Evolutionary conservation across 2,329 filamentous ascomycete species (phyloP), one percentile per base, ranked within the genome.

Genomic region (Clarireedia hainanense): DNA sequence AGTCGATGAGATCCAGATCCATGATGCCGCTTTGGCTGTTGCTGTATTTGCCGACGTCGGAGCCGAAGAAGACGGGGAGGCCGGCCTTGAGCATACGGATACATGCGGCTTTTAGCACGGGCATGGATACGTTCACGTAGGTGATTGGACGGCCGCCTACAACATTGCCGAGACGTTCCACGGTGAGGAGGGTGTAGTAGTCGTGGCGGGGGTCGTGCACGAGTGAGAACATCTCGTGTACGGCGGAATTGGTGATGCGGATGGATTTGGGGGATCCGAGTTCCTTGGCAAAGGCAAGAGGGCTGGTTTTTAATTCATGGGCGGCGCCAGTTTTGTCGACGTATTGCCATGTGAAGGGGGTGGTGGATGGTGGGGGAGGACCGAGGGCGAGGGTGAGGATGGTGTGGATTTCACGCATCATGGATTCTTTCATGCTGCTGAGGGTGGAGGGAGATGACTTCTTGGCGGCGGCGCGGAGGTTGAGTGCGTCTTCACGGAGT

Each of bases 11-110:
- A 1, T 80, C 77, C 0, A 85, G 78, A 69, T 95, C 90, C 88
- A 95, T 91, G 67, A 95, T 83, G 15, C 90, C 90, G 2, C 78
- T 76, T 1, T 64, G 64, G 0, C 73, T 75, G 67, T 91, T 85
- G 55, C 82, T 87, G 71, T 86, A 91, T 70, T 95, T 88, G 60
- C 89, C 90, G 0, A 95, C 90, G 65, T 96, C 91, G 50, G 81
- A 87, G 56, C 91, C 91, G 68, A 96, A 95, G 78, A 95, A 95
- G 50, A 95, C 81, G 9, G 91, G 90, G 5, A 89, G 73, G 1
- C 89, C 89, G 10, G 84, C 83, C 66, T 83, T 80, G 49, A 95
- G 80, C 88, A 91, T 94, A 30, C 80, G 76, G 49, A 95, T 81
- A 63, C 85, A 88, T 0, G 86, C 84, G 0, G 74, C 68, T 71